Evolutionary conservation across 345 rosid species (phyloP).

Genomic region (Cardiospermum halicacabum): DNA sequence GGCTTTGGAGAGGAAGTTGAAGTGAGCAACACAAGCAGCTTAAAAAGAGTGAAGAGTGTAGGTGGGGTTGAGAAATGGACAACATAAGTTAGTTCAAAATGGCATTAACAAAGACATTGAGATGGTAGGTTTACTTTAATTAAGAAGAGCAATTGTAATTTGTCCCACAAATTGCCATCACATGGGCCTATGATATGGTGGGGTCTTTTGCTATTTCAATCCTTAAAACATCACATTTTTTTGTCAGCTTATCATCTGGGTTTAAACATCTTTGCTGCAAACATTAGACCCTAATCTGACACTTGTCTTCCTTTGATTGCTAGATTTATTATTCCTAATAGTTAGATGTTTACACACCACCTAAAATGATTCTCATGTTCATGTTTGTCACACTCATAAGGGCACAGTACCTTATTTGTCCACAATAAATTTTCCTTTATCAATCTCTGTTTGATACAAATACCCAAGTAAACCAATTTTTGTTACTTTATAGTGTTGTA

Average conservation of each 20-base stretch:
- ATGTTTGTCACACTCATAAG: background rate
- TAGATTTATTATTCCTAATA: background rate
- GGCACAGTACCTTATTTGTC: background rate
- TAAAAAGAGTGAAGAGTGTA: constrained; percentile 19
- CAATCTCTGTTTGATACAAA: too few relatives aligned
- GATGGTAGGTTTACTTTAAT: background rate
- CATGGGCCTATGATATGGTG: constrained; percentile 8
- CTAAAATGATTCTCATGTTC: constrained; percentile 16
- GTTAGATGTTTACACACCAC: constrained; percentile 22
- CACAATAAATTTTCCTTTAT: background rate
- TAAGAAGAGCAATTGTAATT: background rate
- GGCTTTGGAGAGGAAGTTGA: constrained; percentile 9
- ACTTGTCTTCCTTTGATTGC: constrained; percentile 2
- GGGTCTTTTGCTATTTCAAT: background rate
- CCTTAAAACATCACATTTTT: background rate
- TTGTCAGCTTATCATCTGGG: background rate
- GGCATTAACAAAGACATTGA: background rate
- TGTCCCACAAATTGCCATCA: constrained; percentile 17
- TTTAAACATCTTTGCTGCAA: background rate
- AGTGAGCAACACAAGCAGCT: constrained; percentile 11
- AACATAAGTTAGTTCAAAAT: constrained; percentile 9
- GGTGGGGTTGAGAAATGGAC: background rate
- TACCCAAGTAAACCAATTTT: background rate
- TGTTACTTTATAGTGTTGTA: background rate
- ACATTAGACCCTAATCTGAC: background rate